A percentile compares a stretch with the other conserved stretches of the same genome.
These are phyloP conservation scores for Angomonas deanei DNA, from an alignment of 208 protist genomes.

Conservation along the genomic window DNA sequence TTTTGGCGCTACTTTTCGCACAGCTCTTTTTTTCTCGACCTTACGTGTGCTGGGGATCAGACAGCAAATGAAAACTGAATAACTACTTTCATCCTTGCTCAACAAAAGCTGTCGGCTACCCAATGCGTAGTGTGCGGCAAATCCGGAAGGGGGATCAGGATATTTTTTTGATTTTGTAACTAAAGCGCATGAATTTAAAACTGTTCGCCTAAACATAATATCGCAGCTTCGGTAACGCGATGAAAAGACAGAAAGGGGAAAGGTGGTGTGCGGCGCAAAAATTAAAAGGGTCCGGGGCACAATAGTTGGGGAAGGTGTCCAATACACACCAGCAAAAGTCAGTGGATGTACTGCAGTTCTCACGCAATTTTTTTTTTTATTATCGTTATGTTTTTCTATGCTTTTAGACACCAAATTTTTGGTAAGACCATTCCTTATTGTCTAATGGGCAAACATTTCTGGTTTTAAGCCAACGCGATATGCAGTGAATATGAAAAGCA, in stretches of 20 bases:
- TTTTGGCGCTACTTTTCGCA: neutral
- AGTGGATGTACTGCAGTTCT: neutral
- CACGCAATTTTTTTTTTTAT: neutral
- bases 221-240: too few species aligned
- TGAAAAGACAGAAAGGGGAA: too few species aligned
- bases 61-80: neutral
- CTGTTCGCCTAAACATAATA: too few species aligned
- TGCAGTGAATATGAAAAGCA: slow-evolving; percentile 99
- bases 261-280: too few species aligned
- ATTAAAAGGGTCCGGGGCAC: too few species aligned
- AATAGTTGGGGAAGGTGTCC: too few species aligned
- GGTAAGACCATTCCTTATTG: slow-evolving; percentile 97
- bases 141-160: neutral
- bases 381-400: neutral
- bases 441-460: slow-evolving; percentile 97
- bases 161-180: neutral
- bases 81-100: neutral
- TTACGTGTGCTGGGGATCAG: neutral
- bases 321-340: too few species aligned
- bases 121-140: neutral
- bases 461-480: slow-evolving; percentile 98
- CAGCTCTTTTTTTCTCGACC: neutral
- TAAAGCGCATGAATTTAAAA: neutral
- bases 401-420: slow-evolving; percentile 92
- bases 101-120: neutral